These are phyloP conservation scores for Microdochium bolleyi DNA, from an alignment of 2,329 filamentous ascomycete genomes.

Conservation along the genomic window DNA sequence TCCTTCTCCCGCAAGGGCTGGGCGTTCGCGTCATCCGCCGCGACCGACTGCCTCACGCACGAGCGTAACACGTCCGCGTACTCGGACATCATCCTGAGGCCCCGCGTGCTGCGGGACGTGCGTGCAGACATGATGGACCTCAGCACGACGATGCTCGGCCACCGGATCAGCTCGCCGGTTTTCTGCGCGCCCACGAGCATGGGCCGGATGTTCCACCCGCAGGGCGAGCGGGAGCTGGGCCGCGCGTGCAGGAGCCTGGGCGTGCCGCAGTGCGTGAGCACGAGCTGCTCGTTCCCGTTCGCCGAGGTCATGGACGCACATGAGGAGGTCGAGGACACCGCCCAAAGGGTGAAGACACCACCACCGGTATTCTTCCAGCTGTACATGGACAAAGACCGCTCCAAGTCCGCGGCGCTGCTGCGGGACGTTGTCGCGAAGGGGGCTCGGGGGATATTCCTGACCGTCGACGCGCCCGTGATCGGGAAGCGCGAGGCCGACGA, in stretches of 20 bases:
- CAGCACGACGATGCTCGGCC: slow-evolving; percentile 45
- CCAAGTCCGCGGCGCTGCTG: slow-evolving; percentile 41
- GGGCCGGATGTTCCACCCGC: slow-evolving; percentile 53
- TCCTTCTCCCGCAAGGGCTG: slow-evolving; percentile 56
- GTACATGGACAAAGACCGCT: slow-evolving; percentile 50
- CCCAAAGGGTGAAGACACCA: slow-evolving; percentile 4
- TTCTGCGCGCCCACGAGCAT: slow-evolving; percentile 59
- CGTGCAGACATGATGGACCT: slow-evolving; percentile 18
- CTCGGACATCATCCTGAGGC: slow-evolving; percentile 46
- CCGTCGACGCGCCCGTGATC: slow-evolving; percentile 48
- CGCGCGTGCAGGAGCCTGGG: slow-evolving; percentile 40
- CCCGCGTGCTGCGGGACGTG: slow-evolving; percentile 31
- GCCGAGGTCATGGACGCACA: slow-evolving; percentile 37
- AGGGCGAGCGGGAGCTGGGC: slow-evolving; percentile 54
- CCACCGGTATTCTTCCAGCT: slow-evolving; percentile 47
- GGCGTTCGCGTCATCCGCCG: slow-evolving; percentile 61
- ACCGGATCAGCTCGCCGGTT: slow-evolving; percentile 43
- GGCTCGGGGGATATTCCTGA: slow-evolving; percentile 47
- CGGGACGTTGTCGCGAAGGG: slow-evolving; percentile 34
- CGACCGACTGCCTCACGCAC: slow-evolving; percentile 53
- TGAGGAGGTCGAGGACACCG: slow-evolving; percentile 9
- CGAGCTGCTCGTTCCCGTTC: slow-evolving; percentile 51
- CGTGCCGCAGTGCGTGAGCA: slow-evolving; percentile 53
- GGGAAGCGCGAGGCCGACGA: slow-evolving; percentile 45
- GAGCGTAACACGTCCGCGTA: slow-evolving; percentile 46